phyloP scores from a whole-genome alignment of 768 basidiomycete genomes.

The Tephrocybe sp. region DNA sequence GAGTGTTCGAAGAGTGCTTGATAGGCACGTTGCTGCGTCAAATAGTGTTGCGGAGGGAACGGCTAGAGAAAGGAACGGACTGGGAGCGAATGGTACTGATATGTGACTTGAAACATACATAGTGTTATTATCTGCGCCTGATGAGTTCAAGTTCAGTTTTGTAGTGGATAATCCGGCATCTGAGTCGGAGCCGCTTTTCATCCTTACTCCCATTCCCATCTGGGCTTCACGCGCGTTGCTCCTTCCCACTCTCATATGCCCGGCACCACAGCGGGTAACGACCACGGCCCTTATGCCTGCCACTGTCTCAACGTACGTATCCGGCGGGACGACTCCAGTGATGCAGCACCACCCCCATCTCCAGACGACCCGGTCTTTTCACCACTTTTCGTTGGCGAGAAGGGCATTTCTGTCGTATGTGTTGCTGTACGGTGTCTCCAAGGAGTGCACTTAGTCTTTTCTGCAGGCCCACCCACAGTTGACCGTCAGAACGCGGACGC shows the following conservation, averaged over 20 bases:
- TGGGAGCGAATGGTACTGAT: background rate
- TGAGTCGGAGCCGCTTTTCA: conserved; percentile 39
- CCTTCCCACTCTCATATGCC: conserved; percentile 27
- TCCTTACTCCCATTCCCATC: conserved; percentile 20
- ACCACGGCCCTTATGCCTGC: conserved; percentile 48
- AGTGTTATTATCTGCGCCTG: background rate
- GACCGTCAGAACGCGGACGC: conserved; percentile 63
- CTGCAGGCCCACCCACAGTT: conserved; percentile 65
- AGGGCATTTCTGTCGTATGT: conserved; percentile 68
- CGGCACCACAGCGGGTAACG: conserved; percentile 22
- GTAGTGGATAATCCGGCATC: conserved; percentile 27
- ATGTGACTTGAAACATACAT: conserved; percentile 17
- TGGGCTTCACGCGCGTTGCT: conserved; percentile 12
- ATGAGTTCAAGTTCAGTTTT: background rate
- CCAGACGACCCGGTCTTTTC: conserved; percentile 42
- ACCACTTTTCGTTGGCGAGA: conserved; percentile 62
- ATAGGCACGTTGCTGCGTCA: conserved; percentile 3
- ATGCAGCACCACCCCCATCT: conserved; percentile 33
- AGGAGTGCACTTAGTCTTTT: conserved; percentile 8
- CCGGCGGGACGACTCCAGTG: conserved; percentile 32
- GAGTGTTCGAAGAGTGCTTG: background rate
- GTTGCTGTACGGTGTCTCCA: conserved; percentile 3
- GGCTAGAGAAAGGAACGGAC: conserved; percentile 5
- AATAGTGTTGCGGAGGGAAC: conserved; percentile 14
- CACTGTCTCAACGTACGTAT: conserved; percentile 74